Conservation (phyloP, 78 protist genomes). For the Dictyostelium brefeldianum region DNA sequence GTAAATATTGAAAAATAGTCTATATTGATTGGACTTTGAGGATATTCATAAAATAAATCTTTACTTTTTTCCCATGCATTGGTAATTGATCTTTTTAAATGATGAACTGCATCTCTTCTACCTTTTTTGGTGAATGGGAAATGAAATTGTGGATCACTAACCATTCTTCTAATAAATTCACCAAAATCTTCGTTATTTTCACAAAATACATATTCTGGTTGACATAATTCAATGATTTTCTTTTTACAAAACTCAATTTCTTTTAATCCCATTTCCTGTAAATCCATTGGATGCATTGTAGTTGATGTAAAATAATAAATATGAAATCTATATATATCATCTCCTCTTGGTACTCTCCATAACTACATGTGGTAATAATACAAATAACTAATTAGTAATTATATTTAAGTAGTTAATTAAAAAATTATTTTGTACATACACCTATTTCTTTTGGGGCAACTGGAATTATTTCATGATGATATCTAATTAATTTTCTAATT, state of each 20-base stretch:
- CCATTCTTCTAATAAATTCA: constrained; percentile 19
- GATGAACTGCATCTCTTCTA: constrained; percentile 21
- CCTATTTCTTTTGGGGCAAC: constrained; percentile 34
- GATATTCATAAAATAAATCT: constrained; percentile 28
- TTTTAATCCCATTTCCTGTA: constrained; percentile 22
- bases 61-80: background rate
- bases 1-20: constrained; percentile 1
- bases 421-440: background rate
- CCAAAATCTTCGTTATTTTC: constrained; percentile 20
- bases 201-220: constrained; percentile 36
- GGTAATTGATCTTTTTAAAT: background rate
- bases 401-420: background rate
- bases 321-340: constrained; percentile 42
- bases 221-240: background rate
- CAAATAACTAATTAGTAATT: background rate
- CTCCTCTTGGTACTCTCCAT: constrained; percentile 63
- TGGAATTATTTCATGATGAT: constrained; percentile 9
- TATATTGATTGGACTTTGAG: constrained; percentile 6
- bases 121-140: constrained; percentile 7
- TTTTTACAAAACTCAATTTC: constrained; percentile 14
- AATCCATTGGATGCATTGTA: constrained; percentile 58
- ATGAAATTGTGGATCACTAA: background rate
- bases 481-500: constrained; percentile 2
- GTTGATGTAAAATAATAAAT: constrained; percentile 52
- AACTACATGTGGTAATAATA: background rate